phyloP scores from a whole-genome alignment of 257 asterid species.

The Primulina huaijiensis region DNA sequence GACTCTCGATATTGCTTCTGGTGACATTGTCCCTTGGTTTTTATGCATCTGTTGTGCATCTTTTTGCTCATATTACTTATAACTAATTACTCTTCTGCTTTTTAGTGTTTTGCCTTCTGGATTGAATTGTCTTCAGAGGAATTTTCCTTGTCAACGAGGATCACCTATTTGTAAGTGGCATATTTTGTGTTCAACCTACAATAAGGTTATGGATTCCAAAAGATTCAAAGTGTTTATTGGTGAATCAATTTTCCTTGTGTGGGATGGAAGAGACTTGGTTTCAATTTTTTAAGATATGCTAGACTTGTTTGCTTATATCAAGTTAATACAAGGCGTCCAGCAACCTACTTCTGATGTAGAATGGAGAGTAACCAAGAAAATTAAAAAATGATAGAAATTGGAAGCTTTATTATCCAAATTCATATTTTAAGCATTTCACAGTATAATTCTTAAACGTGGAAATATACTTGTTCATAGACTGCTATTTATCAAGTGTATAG shows the following conservation, averaged over 20 bases:
- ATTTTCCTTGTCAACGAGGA: slow-evolving; percentile 64
- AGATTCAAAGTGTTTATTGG: neutral
- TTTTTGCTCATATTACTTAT: neutral
- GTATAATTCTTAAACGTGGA: neutral
- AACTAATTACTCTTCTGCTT: slow-evolving; percentile 7
- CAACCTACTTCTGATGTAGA: neutral
- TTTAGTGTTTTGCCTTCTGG: slow-evolving; percentile 53
- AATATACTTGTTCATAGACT: neutral
- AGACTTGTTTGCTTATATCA: neutral
- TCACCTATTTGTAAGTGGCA: slow-evolving; percentile 50
- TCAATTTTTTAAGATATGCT: neutral
- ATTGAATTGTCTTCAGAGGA: slow-evolving; percentile 63
- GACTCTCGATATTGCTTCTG: neutral
- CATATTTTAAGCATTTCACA: neutral
- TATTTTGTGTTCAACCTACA: slow-evolving; percentile 5
- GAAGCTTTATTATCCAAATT: too few relatives aligned
- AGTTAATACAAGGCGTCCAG: neutral
- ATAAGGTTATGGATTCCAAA: slow-evolving; percentile 45
- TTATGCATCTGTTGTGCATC: neutral
- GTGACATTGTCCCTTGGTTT: neutral
- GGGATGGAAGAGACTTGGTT: neutral
- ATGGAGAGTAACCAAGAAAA: neutral
- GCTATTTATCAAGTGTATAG: neutral
- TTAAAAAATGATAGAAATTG: too few relatives aligned
- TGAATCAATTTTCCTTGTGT: neutral